A percentile compares a stretch with the other conserved stretches of the same genome.
Evolutionary conservation across 495 filamentous ascomycete genomes (phyloP).

Genomic region (Hypomontagnella submonticulosa): DNA sequence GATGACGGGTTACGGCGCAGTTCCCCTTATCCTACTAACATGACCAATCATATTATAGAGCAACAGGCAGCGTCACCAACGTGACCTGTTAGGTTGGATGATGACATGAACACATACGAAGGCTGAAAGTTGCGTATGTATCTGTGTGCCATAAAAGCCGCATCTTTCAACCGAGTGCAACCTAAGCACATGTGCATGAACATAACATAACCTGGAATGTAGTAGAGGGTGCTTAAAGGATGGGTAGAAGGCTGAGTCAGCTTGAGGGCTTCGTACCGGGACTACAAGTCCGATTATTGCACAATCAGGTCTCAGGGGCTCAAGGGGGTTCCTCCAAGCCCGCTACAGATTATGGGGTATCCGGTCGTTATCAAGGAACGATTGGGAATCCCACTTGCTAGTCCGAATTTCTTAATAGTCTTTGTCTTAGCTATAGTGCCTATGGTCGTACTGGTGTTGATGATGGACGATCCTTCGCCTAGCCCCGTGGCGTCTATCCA

Average conservation of each 20-base stretch:
- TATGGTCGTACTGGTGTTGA: neutral
- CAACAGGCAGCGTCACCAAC: constrained; percentile 1
- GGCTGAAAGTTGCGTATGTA: neutral
- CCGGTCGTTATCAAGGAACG: neutral
- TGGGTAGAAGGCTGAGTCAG: neutral
- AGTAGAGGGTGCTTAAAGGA: neutral
- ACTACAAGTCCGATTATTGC: neutral
- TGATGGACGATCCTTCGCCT: constrained; percentile 13
- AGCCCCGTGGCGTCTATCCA: neutral
- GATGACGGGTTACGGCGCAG: neutral
- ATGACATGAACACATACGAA: neutral
- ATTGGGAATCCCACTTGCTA: neutral
- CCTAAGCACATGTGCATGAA: constrained; percentile 18
- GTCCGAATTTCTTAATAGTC: neutral
- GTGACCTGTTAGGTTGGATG: constrained; percentile 15
- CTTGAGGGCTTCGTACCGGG: neutral
- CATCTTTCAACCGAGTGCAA: constrained; percentile 22
- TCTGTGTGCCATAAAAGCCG: neutral
- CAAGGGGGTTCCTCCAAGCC: neutral
- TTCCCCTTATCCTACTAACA: constrained; percentile 11
- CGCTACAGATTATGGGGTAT: neutral
- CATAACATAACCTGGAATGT: neutral
- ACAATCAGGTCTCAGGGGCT: neutral
- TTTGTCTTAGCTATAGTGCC: neutral
- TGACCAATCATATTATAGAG: neutral